Evolutionary conservation across 1,284 basidiomycete genomes (phyloP).

Genomic region (Mycocalia duriaeana): DNA sequence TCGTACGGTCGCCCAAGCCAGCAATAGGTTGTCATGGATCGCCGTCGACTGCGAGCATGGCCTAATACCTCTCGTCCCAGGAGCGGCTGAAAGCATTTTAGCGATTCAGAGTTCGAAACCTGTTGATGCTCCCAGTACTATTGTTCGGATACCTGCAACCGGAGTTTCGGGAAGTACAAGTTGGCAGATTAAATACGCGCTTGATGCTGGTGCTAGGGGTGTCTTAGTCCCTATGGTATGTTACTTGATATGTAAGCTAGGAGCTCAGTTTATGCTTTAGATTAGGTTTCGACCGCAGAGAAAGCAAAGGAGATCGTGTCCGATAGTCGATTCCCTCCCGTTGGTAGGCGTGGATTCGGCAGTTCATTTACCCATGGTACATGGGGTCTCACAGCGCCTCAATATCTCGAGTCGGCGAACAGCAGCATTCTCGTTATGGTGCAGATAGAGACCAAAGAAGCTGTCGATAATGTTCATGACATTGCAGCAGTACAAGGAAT

Average conservation of each 20-base stretch:
- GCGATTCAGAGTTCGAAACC: conserved; percentile 42
- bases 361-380: conserved; percentile 52
- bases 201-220: conserved; percentile 60
- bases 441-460: conserved; percentile 64
- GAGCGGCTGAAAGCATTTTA: conserved; percentile 47
- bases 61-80: conserved; percentile 46
- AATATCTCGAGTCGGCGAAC: conserved; percentile 57
- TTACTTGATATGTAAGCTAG: not conserved
- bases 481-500: conserved; percentile 63
- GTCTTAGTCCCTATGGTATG: conserved; percentile 62
- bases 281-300: conserved; percentile 49
- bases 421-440: conserved; percentile 54
- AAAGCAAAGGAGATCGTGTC: conserved; percentile 52
- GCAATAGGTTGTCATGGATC: conserved; percentile 55
- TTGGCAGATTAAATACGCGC: conserved; percentile 67
- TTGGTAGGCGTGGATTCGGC: conserved; percentile 56
- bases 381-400: conserved; percentile 45
- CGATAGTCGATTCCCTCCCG: conserved; percentile 54
- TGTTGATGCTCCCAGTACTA: conserved; percentile 39
- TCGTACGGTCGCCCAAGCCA: conserved; percentile 49
- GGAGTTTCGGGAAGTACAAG: conserved; percentile 46
- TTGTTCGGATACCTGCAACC: conserved; percentile 60
- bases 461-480: conserved; percentile 51
- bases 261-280: not conserved
- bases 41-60: conserved; percentile 66